Conservation (phyloP, 352 stramenopile species). For the Globisporangium perplexum region DNA sequence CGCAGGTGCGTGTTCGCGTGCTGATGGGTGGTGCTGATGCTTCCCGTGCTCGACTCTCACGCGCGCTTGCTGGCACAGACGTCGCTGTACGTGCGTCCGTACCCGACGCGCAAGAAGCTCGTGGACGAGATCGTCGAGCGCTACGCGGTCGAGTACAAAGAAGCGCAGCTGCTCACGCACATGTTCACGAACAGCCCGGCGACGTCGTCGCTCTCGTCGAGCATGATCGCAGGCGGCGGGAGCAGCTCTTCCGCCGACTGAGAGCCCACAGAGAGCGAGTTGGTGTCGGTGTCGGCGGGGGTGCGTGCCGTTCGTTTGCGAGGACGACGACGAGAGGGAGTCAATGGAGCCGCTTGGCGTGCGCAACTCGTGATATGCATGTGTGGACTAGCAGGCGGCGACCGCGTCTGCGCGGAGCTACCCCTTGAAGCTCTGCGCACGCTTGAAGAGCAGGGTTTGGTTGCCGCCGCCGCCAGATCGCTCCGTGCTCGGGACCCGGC, state of each 20-base stretch:
- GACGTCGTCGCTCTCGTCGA: conserved; percentile 1
- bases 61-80: conserved; percentile 32
- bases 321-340: too few species aligned
- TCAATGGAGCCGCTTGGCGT: too few species aligned
- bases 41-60: not conserved
- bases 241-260: not conserved
- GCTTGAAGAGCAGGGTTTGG: not conserved
- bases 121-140: conserved; percentile 86
- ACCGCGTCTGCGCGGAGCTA: too few species aligned
- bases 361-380: too few species aligned
- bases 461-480: not conserved
- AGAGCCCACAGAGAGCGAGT: too few species aligned
- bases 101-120: conserved; percentile 83
- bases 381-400: too few species aligned
- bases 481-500: not conserved
- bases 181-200: conserved; percentile 40
- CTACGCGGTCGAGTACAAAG: conserved; percentile 82
- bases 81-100: conserved; percentile 77
- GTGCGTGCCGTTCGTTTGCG: not conserved
- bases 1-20: conserved; percentile 35
- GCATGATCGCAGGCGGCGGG: not conserved
- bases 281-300: not conserved
- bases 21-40: not conserved
- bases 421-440: not conserved
- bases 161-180: conserved; percentile 76